Conservation (phyloP, 148 eudicot genomes). For the Cornus florida region DNA sequence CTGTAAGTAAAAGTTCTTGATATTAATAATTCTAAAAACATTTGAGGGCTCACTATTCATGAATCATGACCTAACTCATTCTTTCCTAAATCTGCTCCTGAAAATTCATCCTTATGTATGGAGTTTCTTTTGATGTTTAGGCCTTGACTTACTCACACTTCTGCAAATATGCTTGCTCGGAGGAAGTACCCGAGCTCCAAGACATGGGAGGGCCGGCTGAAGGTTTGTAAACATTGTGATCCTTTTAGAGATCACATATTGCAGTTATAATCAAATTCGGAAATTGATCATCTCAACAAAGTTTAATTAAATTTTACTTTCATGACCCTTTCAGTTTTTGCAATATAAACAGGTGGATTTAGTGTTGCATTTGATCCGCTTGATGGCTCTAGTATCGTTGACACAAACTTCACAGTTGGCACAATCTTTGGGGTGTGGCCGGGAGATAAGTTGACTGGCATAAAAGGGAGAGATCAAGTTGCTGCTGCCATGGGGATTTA, state of each 20-base stretch:
- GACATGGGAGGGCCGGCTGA: slow-evolving; percentile 96
- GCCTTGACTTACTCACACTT: slow-evolving; percentile 85
- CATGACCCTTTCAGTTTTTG: background rate
- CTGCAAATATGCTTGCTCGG: slow-evolving; percentile 99
- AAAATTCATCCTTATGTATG: background rate
- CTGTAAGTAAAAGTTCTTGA: background rate
- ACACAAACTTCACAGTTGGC: slow-evolving; percentile 98
- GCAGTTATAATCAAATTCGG: background rate
- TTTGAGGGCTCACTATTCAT: background rate
- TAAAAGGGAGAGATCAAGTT: slow-evolving; percentile 93
- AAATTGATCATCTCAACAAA: background rate
- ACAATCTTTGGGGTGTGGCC: slow-evolving; percentile 99
- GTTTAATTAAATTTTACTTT: background rate
- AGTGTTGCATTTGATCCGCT: slow-evolving; percentile 99
- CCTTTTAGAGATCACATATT: background rate
- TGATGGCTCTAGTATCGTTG: slow-evolving; percentile 97
- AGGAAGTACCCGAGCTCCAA: slow-evolving; percentile 95
- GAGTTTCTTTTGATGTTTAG: slow-evolving; percentile 32
- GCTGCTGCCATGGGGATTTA: slow-evolving; percentile 99
- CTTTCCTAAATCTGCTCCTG: background rate
- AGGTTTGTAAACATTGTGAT: slow-evolving; percentile 37
- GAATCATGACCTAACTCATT: background rate
- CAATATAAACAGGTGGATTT: slow-evolving; percentile 70
- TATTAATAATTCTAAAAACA: background rate
- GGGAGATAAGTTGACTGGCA: slow-evolving; percentile 91